These are phyloP conservation scores for Tricholoma furcatifolium DNA, from an alignment of 768 basidiomycete species.

Conservation along the genomic window DNA sequence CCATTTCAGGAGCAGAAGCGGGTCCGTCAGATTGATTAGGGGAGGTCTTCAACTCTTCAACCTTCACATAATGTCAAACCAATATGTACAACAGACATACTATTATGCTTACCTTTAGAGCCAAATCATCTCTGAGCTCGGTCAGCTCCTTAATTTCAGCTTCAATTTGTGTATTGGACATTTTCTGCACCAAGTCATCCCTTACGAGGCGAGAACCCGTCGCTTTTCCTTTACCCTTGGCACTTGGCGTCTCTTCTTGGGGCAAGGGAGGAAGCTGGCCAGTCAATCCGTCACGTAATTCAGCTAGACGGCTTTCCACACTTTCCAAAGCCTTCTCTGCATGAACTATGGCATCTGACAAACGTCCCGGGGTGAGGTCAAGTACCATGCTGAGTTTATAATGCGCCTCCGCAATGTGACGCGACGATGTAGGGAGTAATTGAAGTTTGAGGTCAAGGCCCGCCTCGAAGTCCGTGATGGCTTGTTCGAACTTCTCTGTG, in stretches of 20 bases:
- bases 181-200: conserved; percentile 58
- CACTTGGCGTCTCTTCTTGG: conserved; percentile 33
- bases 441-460: conserved; percentile 71
- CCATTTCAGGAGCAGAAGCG: conserved; percentile 67
- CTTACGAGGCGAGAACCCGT: conserved; percentile 40
- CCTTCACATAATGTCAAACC: conserved; percentile 40
- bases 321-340: conserved; percentile 80
- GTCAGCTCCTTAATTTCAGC: conserved; percentile 77
- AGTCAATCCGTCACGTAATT: conserved; percentile 49
- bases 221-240: conserved; percentile 75
- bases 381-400: conserved; percentile 93
- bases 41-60: conserved; percentile 86
- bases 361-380: conserved; percentile 83
- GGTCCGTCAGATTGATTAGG: conserved; percentile 53
- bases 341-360: conserved; percentile 79
- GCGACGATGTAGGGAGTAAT: conserved; percentile 82
- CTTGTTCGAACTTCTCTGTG: conserved; percentile 94
- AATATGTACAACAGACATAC: not conserved
- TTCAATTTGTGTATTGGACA: conserved; percentile 75
- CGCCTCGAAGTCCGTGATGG: conserved; percentile 81
- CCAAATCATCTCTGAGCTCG: conserved; percentile 77
- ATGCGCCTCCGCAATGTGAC: conserved; percentile 91
- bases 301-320: conserved; percentile 66
- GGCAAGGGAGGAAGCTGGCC: conserved; percentile 34
- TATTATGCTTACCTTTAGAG: conserved; percentile 61